These are phyloP conservation scores for Fusarium buharicum DNA, from an alignment of 2,329 filamentous ascomycete species.

Conservation along the genomic window DNA sequence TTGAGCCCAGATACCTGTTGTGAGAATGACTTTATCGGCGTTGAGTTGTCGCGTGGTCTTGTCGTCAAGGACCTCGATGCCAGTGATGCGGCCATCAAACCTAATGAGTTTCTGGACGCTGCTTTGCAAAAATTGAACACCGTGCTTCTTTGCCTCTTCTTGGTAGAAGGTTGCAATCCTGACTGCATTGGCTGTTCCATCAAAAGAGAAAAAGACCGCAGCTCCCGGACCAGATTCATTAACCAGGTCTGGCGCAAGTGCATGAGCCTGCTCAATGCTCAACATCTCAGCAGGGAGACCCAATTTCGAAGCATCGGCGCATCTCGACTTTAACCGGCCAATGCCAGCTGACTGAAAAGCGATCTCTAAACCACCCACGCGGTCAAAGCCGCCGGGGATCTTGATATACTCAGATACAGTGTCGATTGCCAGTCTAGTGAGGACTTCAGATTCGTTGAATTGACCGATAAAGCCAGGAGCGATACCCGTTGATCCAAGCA, in stretches of 20 bases:
- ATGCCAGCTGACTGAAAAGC: constrained; percentile 26
- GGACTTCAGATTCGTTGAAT: constrained; percentile 39
- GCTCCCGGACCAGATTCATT: constrained; percentile 10
- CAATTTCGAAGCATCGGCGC: constrained; percentile 3
- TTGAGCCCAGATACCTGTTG: constrained; percentile 43
- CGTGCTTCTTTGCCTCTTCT: constrained; percentile 14
- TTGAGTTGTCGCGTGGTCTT: background rate
- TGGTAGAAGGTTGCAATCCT: constrained; percentile 36
- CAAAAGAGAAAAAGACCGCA: constrained; percentile 28
- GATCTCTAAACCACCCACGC: constrained; percentile 37
- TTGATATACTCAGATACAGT: constrained; percentile 37
- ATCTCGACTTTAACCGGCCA: constrained; percentile 14
- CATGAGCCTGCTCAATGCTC: constrained; percentile 21
- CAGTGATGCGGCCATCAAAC: constrained; percentile 2
- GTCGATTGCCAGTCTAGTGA: constrained; percentile 39
- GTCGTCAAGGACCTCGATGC: constrained; percentile 5
- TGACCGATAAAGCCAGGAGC: constrained; percentile 41
- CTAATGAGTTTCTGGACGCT: constrained; percentile 24
- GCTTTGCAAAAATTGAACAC: constrained; percentile 17
- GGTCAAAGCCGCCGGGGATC: constrained; percentile 37
- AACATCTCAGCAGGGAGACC: constrained; percentile 25
- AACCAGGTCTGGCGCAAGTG: constrained; percentile 34
- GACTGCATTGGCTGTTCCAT: constrained; percentile 38
- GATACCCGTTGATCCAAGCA: constrained; percentile 38
- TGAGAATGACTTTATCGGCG: constrained; percentile 38